A percentile compares a stretch with the other conserved stretches of the same genome.
These are phyloP conservation scores for Erysiphe pulchra DNA, from an alignment of 2,329 filamentous ascomycete genomes.

Conservation along the genomic window DNA sequence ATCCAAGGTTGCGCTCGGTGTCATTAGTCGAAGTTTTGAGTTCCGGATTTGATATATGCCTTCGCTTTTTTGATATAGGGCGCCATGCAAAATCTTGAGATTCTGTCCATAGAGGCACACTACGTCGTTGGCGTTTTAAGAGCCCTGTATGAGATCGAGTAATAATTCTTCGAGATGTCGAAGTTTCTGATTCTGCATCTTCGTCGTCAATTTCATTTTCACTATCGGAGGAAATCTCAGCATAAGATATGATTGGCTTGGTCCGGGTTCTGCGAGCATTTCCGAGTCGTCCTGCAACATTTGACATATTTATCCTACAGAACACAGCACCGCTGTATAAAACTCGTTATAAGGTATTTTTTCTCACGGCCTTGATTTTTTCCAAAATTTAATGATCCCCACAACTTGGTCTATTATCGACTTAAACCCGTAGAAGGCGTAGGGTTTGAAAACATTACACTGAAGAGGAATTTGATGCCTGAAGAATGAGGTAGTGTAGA, in stretches of 20 bases:
- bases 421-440: too few relatives aligned
- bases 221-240: neutral
- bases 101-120: neutral
- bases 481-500: too few relatives aligned
- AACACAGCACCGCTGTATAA: neutral
- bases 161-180: neutral
- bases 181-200: neutral
- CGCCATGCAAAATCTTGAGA: neutral
- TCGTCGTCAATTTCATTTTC: neutral
- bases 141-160: neutral
- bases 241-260: neutral
- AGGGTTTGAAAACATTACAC: too few relatives aligned
- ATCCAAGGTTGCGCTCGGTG: slow-evolving; percentile 1
- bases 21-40: slow-evolving; percentile 1
- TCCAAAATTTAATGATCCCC: too few relatives aligned
- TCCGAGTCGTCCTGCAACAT: neutral
- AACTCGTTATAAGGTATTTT: neutral
- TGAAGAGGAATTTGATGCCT: too few relatives aligned
- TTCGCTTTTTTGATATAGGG: slow-evolving; percentile 5
- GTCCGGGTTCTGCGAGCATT: neutral
- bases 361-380: too few relatives aligned
- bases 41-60: slow-evolving; percentile 1
- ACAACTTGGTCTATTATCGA: too few relatives aligned
- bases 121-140: neutral
- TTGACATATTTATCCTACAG: neutral